phyloP scores from a whole-genome alignment of 1,284 basidiomycete genomes.

The Puccinia polysora region DNA sequence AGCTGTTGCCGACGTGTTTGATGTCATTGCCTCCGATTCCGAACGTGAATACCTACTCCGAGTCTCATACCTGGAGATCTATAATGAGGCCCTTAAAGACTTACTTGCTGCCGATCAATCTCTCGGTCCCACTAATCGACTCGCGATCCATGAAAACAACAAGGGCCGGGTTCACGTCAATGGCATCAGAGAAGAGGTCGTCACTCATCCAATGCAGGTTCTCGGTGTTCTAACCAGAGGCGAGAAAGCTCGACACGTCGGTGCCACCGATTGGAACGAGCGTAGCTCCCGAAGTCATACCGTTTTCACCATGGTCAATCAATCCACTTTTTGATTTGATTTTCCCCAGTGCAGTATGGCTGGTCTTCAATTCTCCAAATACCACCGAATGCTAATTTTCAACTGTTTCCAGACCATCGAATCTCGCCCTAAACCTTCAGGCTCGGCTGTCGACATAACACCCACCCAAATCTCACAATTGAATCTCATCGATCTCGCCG shows the following conservation, averaged over 20 bases:
- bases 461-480: constrained; percentile 52
- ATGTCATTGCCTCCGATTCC: constrained; percentile 54
- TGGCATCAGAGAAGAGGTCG: constrained; percentile 81
- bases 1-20: constrained; percentile 64
- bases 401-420: constrained; percentile 57
- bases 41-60: constrained; percentile 56
- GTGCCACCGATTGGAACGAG: constrained; percentile 91
- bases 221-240: constrained; percentile 76
- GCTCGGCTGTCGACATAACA: constrained; percentile 49
- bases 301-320: constrained; percentile 74
- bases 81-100: constrained; percentile 61
- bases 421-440: constrained; percentile 63
- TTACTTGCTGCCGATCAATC: constrained; percentile 50
- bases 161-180: constrained; percentile 56
- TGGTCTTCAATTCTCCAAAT: neutral
- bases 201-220: constrained; percentile 80
- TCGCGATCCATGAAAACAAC: constrained; percentile 35
- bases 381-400: neutral
- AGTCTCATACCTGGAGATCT: constrained; percentile 61
- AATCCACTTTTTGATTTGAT: neutral
- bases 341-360: neutral
- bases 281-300: constrained; percentile 86
- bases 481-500: constrained; percentile 91
- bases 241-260: constrained; percentile 80
- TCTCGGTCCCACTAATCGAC: constrained; percentile 1